Conservation (phyloP, 2,329 filamentous ascomycete species). For the Alternaria gansuensis region DNA sequence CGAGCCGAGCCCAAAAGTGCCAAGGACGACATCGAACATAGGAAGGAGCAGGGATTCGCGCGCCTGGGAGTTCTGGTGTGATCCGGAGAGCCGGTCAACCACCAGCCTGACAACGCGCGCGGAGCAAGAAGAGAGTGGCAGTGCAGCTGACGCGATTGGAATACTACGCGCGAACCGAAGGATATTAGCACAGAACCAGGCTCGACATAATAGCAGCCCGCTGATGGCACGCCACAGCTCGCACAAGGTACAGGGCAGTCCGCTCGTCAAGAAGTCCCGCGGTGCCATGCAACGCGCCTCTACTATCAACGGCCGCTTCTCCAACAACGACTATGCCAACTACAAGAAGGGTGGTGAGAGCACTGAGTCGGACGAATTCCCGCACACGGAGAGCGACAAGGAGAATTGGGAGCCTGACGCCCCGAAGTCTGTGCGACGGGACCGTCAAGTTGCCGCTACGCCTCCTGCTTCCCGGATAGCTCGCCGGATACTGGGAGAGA, state of each 20-base stretch:
- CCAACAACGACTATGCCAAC: conserved; percentile 32
- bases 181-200: conserved; percentile 62
- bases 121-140: conserved; percentile 80
- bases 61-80: conserved; percentile 90
- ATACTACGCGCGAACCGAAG: conserved; percentile 75
- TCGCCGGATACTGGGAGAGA: conserved; percentile 60
- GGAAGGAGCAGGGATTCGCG: conserved; percentile 85
- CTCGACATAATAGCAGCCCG: conserved; percentile 72
- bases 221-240: conserved; percentile 41
- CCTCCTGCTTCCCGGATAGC: conserved; percentile 44
- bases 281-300: conserved; percentile 48
- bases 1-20: conserved; percentile 46
- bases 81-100: conserved; percentile 75
- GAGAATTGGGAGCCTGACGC: conserved; percentile 79
- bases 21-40: conserved; percentile 64
- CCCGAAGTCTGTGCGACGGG: conserved; percentile 42
- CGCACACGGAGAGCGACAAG: conserved; percentile 84
- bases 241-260: conserved; percentile 41
- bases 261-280: conserved; percentile 50
- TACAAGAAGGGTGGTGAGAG: conserved; percentile 34
- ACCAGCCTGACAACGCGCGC: conserved; percentile 78
- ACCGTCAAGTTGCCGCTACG: conserved; percentile 36
- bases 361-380: conserved; percentile 59
- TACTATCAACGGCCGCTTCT: conserved; percentile 49
- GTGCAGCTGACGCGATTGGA: conserved; percentile 81